These are phyloP conservation scores for Xylariales sp. DNA, from an alignment of 2,329 filamentous ascomycete species.

Conservation along the genomic window DNA sequence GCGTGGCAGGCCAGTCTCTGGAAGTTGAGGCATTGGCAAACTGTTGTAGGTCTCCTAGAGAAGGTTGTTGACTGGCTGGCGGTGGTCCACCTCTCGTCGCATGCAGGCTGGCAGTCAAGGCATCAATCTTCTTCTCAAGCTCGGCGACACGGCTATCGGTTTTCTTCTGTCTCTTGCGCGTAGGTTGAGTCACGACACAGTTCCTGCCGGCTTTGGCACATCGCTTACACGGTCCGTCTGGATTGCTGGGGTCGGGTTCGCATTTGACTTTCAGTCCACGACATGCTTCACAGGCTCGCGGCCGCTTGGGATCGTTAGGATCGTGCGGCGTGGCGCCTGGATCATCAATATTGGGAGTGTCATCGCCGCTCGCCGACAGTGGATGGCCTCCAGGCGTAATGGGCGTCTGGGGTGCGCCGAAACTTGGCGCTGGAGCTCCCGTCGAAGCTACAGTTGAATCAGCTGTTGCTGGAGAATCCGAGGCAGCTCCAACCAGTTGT, in stretches of 20 bases:
- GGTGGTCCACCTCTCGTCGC: conserved; percentile 35
- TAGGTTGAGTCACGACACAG: conserved; percentile 72
- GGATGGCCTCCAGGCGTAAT: conserved; percentile 5
- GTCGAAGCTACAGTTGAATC: conserved; percentile 7
- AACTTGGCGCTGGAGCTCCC: conserved; percentile 4
- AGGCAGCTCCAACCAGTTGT: not conserved
- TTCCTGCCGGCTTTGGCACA: conserved; percentile 75
- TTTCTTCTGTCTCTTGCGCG: conserved; percentile 82
- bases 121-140: conserved; percentile 89
- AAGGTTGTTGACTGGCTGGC: not conserved
- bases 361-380: conserved; percentile 9
- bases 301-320: conserved; percentile 55
- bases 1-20: conserved; percentile 20
- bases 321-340: conserved; percentile 19
- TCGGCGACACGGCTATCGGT: conserved; percentile 85
- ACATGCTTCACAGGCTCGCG: conserved; percentile 71
- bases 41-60: not conserved
- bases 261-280: conserved; percentile 78
- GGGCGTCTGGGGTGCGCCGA: conserved; percentile 18
- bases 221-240: conserved; percentile 63
- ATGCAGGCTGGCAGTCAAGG: conserved; percentile 73
- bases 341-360: conserved; percentile 13
- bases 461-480: conserved; percentile 13
- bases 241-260: conserved; percentile 63
- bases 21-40: conserved; percentile 1